A percentile compares a stretch with the other conserved stretches of the same genome.
Conservation (phyloP, 129 eudicot species). For the Flaveria ramosissima region DNA sequence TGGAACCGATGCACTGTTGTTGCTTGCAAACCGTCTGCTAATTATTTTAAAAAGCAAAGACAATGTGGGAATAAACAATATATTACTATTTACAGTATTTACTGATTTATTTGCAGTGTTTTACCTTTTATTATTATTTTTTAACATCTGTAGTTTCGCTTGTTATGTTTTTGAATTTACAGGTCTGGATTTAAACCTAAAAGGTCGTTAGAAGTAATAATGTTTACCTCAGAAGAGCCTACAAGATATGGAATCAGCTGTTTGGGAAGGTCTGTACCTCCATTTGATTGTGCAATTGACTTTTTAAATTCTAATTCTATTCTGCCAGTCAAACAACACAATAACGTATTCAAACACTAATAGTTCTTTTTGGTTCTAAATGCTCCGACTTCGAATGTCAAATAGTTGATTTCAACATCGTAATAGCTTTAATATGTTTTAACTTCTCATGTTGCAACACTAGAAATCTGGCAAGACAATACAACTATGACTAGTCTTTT, state of each 20-base stretch:
- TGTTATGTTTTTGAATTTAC: constrained; percentile 30
- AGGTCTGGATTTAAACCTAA: constrained; percentile 90
- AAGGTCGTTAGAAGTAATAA: constrained; percentile 85
- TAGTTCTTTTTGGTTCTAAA: not conserved
- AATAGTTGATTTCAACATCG: not conserved
- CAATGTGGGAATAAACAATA: not conserved
- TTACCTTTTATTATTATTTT: not conserved
- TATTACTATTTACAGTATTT: not conserved
- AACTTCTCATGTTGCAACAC: not conserved
- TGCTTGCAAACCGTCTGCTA: not conserved
- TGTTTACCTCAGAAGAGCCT: constrained; percentile 99
- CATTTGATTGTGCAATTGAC: not conserved
- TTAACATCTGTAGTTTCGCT: not conserved
- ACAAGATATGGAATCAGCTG: constrained; percentile 97
- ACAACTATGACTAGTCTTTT: not conserved
- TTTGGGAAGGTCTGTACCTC: constrained; percentile 69
- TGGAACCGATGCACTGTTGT: not conserved
- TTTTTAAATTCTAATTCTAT: not conserved
- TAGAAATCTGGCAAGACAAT: constrained; percentile 8
- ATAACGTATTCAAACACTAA: not conserved
- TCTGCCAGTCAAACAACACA: not conserved
- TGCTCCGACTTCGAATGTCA: constrained; percentile 10
- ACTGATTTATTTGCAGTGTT: not conserved
- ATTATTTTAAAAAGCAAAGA: not conserved
- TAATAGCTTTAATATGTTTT: not conserved